Conservation (phyloP, 176 grass and related monocot species). For the Cenchrus purpureus region DNA sequence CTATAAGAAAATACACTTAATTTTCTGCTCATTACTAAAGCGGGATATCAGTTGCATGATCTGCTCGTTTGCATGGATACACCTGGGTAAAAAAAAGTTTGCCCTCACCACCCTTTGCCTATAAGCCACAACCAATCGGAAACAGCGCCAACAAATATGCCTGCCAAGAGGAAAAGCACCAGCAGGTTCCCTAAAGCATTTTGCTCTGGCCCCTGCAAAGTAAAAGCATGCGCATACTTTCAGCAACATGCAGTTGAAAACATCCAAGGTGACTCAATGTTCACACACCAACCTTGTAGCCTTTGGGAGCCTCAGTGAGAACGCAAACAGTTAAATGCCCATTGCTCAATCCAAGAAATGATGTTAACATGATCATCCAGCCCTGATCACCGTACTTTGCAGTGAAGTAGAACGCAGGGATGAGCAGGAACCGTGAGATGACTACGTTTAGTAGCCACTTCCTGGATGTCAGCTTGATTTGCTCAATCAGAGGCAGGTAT, state of each 20-base stretch:
- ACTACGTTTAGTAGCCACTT: constrained; percentile 42
- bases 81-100: background rate
- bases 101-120: constrained; percentile 70
- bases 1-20: background rate
- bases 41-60: background rate
- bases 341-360: constrained; percentile 63
- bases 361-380: constrained; percentile 66
- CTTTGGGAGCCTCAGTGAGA: constrained; percentile 59
- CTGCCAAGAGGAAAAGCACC: constrained; percentile 58
- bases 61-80: background rate
- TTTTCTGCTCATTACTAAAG: background rate
- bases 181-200: constrained; percentile 82
- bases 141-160: constrained; percentile 59
- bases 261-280: background rate
- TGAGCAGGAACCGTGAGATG: constrained; percentile 52
- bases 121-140: constrained; percentile 85
- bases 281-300: constrained; percentile 57
- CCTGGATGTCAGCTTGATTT: constrained; percentile 53
- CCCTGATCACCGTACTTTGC: constrained; percentile 63
- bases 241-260: background rate
- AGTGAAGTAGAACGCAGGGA: constrained; percentile 77
- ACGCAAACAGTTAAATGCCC: constrained; percentile 69
- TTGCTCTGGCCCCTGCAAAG: constrained; percentile 70
- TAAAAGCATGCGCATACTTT: background rate
- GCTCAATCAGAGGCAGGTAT: constrained; percentile 54